phyloP scores from a whole-genome alignment of 257 asterid species.

The Nicotiana tabacum region DNA sequence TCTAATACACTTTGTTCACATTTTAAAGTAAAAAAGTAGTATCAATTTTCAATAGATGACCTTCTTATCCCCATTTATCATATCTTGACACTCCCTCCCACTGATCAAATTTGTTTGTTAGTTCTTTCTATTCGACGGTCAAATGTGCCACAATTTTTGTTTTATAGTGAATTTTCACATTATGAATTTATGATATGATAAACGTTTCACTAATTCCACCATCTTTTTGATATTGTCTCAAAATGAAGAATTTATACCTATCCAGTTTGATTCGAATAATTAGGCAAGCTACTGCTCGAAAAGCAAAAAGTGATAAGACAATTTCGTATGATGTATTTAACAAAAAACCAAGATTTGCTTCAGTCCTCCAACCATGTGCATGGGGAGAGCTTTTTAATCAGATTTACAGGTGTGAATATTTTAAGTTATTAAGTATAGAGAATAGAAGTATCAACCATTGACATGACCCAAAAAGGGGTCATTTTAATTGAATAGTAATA shows the following conservation, averaged over 20 bases:
- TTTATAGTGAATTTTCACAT: background rate
- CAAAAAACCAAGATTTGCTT: background rate
- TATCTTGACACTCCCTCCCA: background rate
- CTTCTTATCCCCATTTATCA: background rate
- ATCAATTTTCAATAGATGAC: background rate
- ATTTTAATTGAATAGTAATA: slow-evolving; percentile 11
- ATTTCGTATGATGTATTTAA: background rate
- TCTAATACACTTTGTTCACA: background rate
- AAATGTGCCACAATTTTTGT: background rate
- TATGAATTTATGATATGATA: too few relatives aligned
- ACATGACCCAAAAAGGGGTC: slow-evolving; percentile 24
- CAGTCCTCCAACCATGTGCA: slow-evolving; percentile 25
- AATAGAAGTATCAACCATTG: slow-evolving; percentile 48
- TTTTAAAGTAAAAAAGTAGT: background rate
- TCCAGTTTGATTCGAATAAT: background rate
- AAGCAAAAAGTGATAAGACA: background rate
- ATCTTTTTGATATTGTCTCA: background rate
- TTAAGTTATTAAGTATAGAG: slow-evolving; percentile 12
- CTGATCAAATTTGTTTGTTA: background rate
- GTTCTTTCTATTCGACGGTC: background rate
- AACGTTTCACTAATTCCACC: background rate
- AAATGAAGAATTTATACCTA: background rate
- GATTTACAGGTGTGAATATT: slow-evolving; percentile 8
- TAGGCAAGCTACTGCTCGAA: background rate
- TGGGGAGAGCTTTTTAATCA: slow-evolving; percentile 12